A percentile compares a stretch with the other conserved stretches of the same genome.
Evolutionary conservation across 2,329 filamentous ascomycete genomes (phyloP).

Genomic region (Neonectria sp.): DNA sequence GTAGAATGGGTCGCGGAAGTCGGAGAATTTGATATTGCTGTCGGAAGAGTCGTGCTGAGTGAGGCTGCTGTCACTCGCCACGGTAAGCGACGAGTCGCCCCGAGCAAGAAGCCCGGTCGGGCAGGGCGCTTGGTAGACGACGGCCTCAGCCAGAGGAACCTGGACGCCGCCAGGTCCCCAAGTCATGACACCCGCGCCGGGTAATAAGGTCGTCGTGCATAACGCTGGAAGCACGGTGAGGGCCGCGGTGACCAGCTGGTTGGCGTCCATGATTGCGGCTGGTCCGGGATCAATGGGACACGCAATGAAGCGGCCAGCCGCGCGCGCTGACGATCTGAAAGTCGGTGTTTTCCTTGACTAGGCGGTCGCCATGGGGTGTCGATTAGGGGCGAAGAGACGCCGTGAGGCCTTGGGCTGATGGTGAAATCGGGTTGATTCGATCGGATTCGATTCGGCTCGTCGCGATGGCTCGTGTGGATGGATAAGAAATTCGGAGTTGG

Average conservation of each 20-base stretch:
- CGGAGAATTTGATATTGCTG: constrained; percentile 65
- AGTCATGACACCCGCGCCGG: constrained; percentile 63
- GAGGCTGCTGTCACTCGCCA: constrained; percentile 56
- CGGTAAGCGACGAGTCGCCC: constrained; percentile 51
- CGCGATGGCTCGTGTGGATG: constrained; percentile 12
- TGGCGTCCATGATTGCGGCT: constrained; percentile 47
- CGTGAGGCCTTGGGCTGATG: constrained; percentile 10
- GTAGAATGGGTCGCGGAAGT: constrained; percentile 90
- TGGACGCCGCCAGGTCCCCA: constrained; percentile 65
- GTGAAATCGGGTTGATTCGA: constrained; percentile 11
- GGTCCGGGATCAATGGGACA: constrained; percentile 39
- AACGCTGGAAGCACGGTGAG: constrained; percentile 50
- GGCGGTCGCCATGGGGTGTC: constrained; percentile 40
- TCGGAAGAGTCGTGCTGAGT: constrained; percentile 48
- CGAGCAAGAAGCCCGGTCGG: constrained; percentile 44
- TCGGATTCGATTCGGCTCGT: constrained; percentile 16
- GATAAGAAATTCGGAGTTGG: neutral
- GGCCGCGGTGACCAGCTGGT: constrained; percentile 43
- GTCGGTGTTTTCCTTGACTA: constrained; percentile 36
- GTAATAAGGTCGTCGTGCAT: constrained; percentile 61
- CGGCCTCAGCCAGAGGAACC: constrained; percentile 72
- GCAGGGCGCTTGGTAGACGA: constrained; percentile 65
- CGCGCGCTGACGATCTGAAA: constrained; percentile 43
- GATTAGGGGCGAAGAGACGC: neutral
- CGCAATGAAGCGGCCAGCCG: constrained; percentile 46